phyloP scores from a whole-genome alignment of 345 rosid species.

The Syzygium oleosum region DNA sequence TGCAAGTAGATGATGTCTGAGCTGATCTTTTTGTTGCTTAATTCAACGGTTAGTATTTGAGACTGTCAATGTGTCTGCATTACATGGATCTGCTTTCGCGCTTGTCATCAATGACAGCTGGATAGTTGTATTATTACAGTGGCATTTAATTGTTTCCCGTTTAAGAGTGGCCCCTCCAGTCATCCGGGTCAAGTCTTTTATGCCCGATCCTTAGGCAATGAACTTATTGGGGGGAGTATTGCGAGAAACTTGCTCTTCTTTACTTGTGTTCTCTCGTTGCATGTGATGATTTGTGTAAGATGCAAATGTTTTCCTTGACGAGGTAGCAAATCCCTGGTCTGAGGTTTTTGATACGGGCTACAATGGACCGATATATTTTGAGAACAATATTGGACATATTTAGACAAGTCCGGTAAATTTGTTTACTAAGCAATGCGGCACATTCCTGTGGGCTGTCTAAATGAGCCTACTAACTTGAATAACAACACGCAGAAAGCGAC shows the following conservation, averaged over 20 bases:
- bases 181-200: neutral
- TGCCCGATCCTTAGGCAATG: neutral
- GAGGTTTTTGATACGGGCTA: neutral
- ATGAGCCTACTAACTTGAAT: neutral
- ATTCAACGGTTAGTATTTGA: neutral
- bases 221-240: neutral
- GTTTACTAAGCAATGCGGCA: neutral
- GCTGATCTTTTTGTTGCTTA: neutral
- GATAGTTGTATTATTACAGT: neutral
- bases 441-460: neutral
- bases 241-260: neutral
- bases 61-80: neutral
- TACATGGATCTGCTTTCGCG: neutral
- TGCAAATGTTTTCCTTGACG: neutral
- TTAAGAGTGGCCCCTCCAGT: neutral
- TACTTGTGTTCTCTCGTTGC: neutral
- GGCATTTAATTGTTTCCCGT: neutral
- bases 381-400: neutral
- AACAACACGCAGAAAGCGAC: neutral
- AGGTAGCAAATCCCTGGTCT: neutral
- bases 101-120: neutral
- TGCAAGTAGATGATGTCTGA: slow-evolving; percentile 40
- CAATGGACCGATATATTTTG: neutral
- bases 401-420: neutral
- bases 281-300: neutral